Evolutionary conservation across 1,284 basidiomycete genomes (phyloP), one percentile per base, ranked within the genome.

Genomic region (Taiwanofungus camphoratus): DNA sequence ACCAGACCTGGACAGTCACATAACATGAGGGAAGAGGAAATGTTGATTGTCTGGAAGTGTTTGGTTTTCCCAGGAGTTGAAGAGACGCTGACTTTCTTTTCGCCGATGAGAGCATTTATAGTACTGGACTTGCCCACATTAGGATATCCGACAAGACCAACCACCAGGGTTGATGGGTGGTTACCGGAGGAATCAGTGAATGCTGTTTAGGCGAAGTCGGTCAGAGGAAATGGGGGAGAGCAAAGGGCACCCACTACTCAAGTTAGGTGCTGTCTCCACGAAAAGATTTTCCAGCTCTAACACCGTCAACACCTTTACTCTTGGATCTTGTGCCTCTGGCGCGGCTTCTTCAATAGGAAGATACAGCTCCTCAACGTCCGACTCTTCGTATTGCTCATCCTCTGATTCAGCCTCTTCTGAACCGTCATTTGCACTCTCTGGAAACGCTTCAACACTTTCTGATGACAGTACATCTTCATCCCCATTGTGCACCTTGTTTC

Each of bases 1-100:
- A 99, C 96, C 21, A 99, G 73, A 68, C 96, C 96, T 11, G 96
- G 96, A 69, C 96, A 99, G 70, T 99, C 96, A 58, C 95, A 99
- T n/a, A 99, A 77, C 11, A 90, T 75, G 38, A 98, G 87, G 3
- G 79, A 73, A 21, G 89, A 79, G 0, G 93, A 93, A 20, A 99
- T 76, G 52, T 93, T 80, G 51, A 98, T 93, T 0, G 96, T 99
- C 67, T 99, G 96, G 71, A 99, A 98, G 67, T 99, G 96, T 63
- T 99, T 99, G 22, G 96, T 99, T 67, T 99, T 98, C 52, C 96
- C 94, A 0, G 96, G 96, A 0, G 95, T 99, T 0, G 93, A 83
- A 2, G 94, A 98, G 6, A 97, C 95, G 55, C 91, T 95, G 49
- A 98, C 95, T 74, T 94, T 96, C 71, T 98, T 97, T 57, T 89